Evolutionary conservation across 208 protist genomes (phyloP).

Genomic region (Kentomonas sorsogonicus): DNA sequence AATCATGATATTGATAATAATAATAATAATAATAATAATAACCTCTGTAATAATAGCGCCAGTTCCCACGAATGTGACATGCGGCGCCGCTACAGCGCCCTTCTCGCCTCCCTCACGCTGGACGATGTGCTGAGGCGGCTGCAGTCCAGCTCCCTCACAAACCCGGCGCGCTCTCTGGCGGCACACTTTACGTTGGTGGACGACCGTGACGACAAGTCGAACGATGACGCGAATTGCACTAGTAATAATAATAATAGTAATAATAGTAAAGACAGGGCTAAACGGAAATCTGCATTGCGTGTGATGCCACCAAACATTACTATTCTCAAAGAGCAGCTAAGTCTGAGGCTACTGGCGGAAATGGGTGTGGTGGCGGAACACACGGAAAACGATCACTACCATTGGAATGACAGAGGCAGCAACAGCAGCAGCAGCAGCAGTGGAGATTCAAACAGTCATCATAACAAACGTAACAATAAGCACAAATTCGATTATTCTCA

Average conservation of each 20-base stretch:
- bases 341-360: neutral
- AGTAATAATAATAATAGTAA: neutral
- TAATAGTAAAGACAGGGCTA: neutral
- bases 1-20: too few relatives aligned
- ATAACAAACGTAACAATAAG: too few relatives aligned
- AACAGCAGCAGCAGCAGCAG: too few relatives aligned
- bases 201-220: neutral
- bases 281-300: neutral
- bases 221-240: neutral
- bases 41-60: too few relatives aligned
- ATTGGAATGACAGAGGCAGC: too few relatives aligned
- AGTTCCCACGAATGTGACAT: too few relatives aligned
- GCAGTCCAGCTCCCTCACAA: conserved; percentile 66
- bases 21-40: too few relatives aligned
- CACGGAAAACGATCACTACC: too few relatives aligned
- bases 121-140: conserved; percentile 69
- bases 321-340: neutral
- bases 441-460: too few relatives aligned
- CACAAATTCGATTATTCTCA: too few relatives aligned
- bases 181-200: conserved; percentile 43
- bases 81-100: too few relatives aligned
- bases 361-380: neutral
- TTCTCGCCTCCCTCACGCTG: too few relatives aligned
- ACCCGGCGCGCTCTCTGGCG: conserved; percentile 55
- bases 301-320: neutral